These are phyloP conservation scores for Thermothielavioides terrestris DNA, from an alignment of 495 filamentous ascomycete species.

Conservation along the genomic window DNA sequence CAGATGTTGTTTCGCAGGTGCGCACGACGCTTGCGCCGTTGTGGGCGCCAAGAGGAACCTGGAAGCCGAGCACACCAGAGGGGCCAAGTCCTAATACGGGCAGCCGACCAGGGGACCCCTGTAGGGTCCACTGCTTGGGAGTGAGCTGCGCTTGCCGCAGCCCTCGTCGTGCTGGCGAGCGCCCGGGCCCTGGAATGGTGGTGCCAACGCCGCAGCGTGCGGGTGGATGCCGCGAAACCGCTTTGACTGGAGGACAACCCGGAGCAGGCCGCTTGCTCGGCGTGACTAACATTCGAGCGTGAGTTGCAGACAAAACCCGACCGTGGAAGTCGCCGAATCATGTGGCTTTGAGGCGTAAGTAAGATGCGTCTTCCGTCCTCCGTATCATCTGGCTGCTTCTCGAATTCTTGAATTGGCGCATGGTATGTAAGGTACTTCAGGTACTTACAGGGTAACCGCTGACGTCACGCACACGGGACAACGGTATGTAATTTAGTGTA, in stretches of 20 bases:
- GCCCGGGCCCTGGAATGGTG: not conserved
- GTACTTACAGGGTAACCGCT: slow-evolving; percentile 1
- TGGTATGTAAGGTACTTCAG: no score
- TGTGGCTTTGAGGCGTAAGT: not conserved
- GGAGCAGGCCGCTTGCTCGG: slow-evolving; percentile 12
- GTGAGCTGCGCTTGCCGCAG: slow-evolving; percentile 5
- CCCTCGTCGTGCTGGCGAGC: not conserved
- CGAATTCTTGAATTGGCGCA: slow-evolving; percentile 10
- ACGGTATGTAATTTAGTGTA: no score
- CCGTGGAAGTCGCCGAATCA: slow-evolving; percentile 4
- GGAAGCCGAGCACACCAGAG: no score
- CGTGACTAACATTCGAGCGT: slow-evolving; percentile 10
- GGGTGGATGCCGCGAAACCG: slow-evolving; percentile 1
- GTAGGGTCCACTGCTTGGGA: not conserved
- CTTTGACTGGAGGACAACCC: slow-evolving; percentile 8
- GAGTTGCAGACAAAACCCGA: not conserved
- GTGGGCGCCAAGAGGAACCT: no score
- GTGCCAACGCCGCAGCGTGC: not conserved
- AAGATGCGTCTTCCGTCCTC: no score
- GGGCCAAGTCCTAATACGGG: not conserved
- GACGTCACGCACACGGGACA: slow-evolving; percentile 13
- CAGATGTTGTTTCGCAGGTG: slow-evolving; percentile 4
- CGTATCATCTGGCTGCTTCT: slow-evolving; percentile 6
- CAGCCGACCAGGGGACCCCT: slow-evolving; percentile 3
- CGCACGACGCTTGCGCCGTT: slow-evolving; percentile 9